Evolutionary conservation across 2,329 filamentous ascomycete species (phyloP).

Genomic region (Chrysosporium keratinophilum): DNA sequence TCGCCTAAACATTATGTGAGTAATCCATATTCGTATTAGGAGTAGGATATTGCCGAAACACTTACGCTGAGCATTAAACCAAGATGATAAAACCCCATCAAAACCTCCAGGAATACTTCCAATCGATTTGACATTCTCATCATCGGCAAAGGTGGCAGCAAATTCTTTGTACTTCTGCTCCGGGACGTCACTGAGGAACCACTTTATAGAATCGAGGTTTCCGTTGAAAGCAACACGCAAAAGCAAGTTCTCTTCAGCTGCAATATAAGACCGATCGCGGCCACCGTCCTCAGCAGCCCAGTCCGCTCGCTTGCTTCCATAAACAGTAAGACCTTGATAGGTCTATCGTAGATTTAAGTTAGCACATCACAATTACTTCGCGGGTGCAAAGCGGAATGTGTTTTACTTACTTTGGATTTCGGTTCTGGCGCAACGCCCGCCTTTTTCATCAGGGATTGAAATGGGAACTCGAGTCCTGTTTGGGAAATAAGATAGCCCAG

Average conservation of each 20-base stretch:
- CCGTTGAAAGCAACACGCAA: slow-evolving; percentile 30
- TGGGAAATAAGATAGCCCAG: slow-evolving; percentile 54
- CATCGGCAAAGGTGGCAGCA: slow-evolving; percentile 49
- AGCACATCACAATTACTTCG: background rate
- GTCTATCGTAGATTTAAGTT: slow-evolving; percentile 33
- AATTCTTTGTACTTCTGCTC: slow-evolving; percentile 59
- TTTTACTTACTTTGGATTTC: slow-evolving; percentile 29
- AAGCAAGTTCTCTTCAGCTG: slow-evolving; percentile 20
- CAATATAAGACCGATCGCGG: background rate
- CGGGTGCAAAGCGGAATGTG: background rate
- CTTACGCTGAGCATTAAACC: slow-evolving; percentile 42
- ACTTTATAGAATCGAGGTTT: slow-evolving; percentile 60
- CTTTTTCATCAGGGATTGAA: slow-evolving; percentile 54
- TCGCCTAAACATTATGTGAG: slow-evolving; percentile 20
- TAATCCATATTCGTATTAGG: background rate
- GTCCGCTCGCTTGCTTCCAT: slow-evolving; percentile 58
- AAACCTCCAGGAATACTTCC: slow-evolving; percentile 52
- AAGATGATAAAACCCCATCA: slow-evolving; percentile 49
- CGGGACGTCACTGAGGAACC: slow-evolving; percentile 64
- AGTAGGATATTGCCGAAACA: slow-evolving; percentile 2
- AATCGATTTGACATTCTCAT: slow-evolving; percentile 54
- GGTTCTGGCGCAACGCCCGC: slow-evolving; percentile 51
- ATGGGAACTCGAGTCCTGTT: slow-evolving; percentile 56
- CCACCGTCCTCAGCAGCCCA: slow-evolving; percentile 53
- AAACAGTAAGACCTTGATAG: slow-evolving; percentile 65